Evolutionary conservation across 148 eudicot species (phyloP), one percentile per base, ranked within the genome.

Genomic region (Polygonum maritimum): DNA sequence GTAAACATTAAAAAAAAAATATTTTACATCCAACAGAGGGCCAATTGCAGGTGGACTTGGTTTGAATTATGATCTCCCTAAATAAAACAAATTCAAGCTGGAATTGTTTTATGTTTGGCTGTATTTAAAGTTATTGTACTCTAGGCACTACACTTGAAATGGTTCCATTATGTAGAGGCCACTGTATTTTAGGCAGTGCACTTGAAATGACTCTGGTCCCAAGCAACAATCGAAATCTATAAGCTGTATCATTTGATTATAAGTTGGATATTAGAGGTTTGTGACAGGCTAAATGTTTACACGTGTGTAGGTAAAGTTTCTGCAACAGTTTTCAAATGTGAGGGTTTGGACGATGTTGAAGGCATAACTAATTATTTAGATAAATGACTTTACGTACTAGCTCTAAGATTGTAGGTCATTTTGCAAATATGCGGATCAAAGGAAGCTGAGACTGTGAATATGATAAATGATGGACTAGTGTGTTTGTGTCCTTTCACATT

Each of bases 321-420:
- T 57, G 63, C 14, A 21, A 57, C 3, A 49, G 3, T 13, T 49
- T 12, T 44, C 9, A 44, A 44, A 49, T 13, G 16, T 14, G 55
- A 49, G 55, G 3, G 8, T 57, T 57, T 33, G 7, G 33, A 57
- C 33, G 63, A 57, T 1, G 63, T 57, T n/a, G 26, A 57, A 49
- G 21, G 22, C 22, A 18, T 5, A n/a, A 54, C 26, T 54, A 54
- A n/a, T 18, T 54, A 19, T 18, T 54, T 54, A 54, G 60, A 54
- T 54, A 18, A 7, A 22, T 14, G 22, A n/a, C 18, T 18, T n/a
- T 57, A n/a, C 10, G 3, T 19, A 21, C 33, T 5, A 57, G 63
- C 13, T 57, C 63, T n/a, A 54, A 54, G 63, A 57, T 57, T n/a
- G 33, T 19, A 33, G 12, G 48, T 51, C 75, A 58, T 79, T 77